A percentile compares a stretch with the other conserved stretches of the same genome.
Conservation (phyloP, 192 early-diverging fungal genomes). For the Linnemannia zychae region DNA sequence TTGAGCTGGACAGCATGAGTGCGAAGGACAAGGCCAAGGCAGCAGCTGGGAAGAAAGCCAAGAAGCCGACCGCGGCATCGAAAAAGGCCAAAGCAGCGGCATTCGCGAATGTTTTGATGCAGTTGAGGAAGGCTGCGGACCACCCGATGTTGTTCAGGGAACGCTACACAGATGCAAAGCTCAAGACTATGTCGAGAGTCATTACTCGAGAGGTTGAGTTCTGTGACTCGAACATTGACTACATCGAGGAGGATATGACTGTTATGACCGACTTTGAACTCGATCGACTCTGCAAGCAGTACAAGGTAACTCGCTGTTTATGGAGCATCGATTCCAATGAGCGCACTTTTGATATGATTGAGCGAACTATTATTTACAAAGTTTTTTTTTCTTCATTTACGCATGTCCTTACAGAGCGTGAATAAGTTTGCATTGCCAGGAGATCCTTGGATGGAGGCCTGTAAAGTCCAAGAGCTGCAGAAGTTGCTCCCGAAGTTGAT, state of each 20-base stretch:
- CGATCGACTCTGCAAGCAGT: slow-evolving; percentile 73
- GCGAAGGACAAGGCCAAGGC: slow-evolving; percentile 27
- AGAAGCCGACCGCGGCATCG: slow-evolving; percentile 18
- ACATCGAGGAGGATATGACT: slow-evolving; percentile 89
- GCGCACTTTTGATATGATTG: not conserved
- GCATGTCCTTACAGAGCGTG: slow-evolving; percentile 45
- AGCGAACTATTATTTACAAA: not conserved
- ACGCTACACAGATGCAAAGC: slow-evolving; percentile 66
- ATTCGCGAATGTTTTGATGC: slow-evolving; percentile 78
- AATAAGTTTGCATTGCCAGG: slow-evolving; percentile 60
- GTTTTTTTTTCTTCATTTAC: not conserved
- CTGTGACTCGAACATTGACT: slow-evolving; percentile 79
- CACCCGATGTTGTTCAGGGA: slow-evolving; percentile 86
- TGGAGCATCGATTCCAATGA: not conserved
- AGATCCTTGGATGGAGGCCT: slow-evolving; percentile 77
- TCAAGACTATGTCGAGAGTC: slow-evolving; percentile 76
- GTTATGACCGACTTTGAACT: slow-evolving; percentile 92
- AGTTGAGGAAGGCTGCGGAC: slow-evolving; percentile 87
- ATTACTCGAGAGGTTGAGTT: slow-evolving; percentile 81
- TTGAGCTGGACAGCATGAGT: slow-evolving; percentile 38
- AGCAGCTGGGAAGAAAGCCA: slow-evolving; percentile 21
- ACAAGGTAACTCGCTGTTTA: slow-evolving; percentile 54
- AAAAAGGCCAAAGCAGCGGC: slow-evolving; percentile 14
- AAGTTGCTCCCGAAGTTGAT: slow-evolving; percentile 67
- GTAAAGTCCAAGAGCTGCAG: slow-evolving; percentile 78